Evolutionary conservation across 2,329 filamentous ascomycete genomes (phyloP), one percentile per base, ranked within the genome.

Genomic region (Blumeriella jaapii): DNA sequence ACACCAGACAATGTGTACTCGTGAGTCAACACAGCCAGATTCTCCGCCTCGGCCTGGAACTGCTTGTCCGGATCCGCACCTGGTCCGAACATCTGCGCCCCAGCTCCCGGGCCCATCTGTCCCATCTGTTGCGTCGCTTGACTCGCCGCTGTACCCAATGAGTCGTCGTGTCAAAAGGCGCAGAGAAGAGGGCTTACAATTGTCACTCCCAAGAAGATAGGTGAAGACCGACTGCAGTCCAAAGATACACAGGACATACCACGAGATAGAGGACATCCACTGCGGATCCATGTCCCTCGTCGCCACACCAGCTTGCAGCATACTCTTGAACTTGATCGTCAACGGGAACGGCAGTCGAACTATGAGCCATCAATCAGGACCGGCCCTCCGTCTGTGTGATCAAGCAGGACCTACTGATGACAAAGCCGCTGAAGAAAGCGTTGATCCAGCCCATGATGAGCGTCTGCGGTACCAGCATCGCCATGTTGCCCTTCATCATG

Each of bases 371-470:
- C 47, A 42, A 31, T 37, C 11, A 47, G 46, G 25, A 49, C 24
- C 24, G 39, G 35, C 14, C 19, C 22, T 9, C 5, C n/a, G 13
- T 17, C 26, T 18, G 9, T 14, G 25, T 3, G 9, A 14, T 7
- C 7, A 6, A 9, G 17, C 10, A n/a, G 27, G 27, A 68, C 76
- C 54, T 67, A 93, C 85, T 85, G 44, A 98, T 95, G 30, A 98
- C 91, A 56, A 95, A 98, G 19, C 91, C 91, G 34, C 85, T 93
- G 55, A 98, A 98, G 58, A 96, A 98, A 0, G 91, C 87, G 63
- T 98, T 98, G 59, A 98, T 96, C 91, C 91, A 98, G 48, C 89
- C 91, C 91, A 98, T 98, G 50, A 98, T 98, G 57, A 98, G 63
- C 5, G 87, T 96, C 61, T 98, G 94, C 31, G 91, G 91, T 39